Conservation (phyloP, 495 filamentous ascomycete genomes). For the Tetracladium setigerum region DNA sequence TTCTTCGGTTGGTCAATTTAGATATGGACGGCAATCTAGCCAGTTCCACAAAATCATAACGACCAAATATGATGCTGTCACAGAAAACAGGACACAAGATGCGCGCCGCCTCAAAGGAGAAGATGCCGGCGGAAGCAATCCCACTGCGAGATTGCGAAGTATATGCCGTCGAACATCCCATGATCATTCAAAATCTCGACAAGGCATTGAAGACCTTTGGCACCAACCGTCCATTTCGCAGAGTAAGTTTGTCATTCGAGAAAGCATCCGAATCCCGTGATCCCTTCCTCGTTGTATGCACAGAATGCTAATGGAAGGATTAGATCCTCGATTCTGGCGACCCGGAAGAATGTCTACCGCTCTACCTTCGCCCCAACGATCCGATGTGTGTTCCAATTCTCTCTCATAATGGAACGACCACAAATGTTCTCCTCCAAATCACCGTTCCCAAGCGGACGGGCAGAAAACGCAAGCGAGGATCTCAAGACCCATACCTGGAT, state of each 20-base stretch:
- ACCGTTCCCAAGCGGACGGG: conserved; percentile 82
- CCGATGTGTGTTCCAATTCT: conserved; percentile 64
- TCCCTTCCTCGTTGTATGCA: background rate
- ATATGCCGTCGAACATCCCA: conserved; percentile 81
- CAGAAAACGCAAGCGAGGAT: conserved; percentile 71
- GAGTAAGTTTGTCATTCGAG: conserved; percentile 37
- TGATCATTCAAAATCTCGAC: conserved; percentile 73
- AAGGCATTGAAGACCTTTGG: conserved; percentile 76
- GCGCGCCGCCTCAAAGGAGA: too few relatives aligned
- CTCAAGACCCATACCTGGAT: conserved; percentile 49
- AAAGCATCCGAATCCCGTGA: background rate
- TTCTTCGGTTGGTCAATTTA: too few relatives aligned
- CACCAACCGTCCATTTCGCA: conserved; percentile 50
- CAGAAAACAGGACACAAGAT: too few relatives aligned
- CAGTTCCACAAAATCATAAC: too few relatives aligned
- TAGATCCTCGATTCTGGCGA: conserved; percentile 38
- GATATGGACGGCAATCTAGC: too few relatives aligned
- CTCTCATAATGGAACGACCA: conserved; percentile 61
- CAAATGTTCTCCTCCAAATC: conserved; percentile 79
- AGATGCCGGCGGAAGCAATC: too few relatives aligned
- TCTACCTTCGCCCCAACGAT: conserved; percentile 72
- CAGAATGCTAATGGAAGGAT: conserved; percentile 2
- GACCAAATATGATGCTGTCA: too few relatives aligned
- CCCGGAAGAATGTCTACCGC: conserved; percentile 37
- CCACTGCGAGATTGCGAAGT: conserved; percentile 54